These are phyloP conservation scores for Hemileccinum impolitum DNA, from an alignment of 768 basidiomycete genomes.

Conservation along the genomic window DNA sequence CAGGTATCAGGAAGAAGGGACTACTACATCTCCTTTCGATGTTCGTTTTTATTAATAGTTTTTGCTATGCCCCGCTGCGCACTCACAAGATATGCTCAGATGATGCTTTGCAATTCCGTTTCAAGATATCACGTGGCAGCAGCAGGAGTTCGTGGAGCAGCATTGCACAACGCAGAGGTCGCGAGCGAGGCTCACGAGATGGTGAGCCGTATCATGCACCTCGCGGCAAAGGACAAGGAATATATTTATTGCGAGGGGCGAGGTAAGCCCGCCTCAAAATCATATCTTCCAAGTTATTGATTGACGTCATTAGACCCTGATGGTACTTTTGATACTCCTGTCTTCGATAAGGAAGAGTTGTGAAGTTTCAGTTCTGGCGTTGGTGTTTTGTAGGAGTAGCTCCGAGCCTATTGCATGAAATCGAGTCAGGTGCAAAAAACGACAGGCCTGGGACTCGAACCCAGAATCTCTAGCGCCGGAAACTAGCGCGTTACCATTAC, in stretches of 20 bases:
- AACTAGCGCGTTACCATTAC: slow-evolving; percentile 66
- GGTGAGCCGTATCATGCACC: slow-evolving; percentile 56
- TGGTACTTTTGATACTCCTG: slow-evolving; percentile 45
- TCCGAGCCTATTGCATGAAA: no score
- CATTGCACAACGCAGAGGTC: slow-evolving; percentile 48
- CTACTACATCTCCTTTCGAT: slow-evolving; percentile 81
- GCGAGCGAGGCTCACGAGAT: slow-evolving; percentile 56
- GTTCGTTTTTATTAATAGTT: slow-evolving; percentile 34
- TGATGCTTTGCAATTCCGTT: slow-evolving; percentile 71
- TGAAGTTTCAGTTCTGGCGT: neutral
- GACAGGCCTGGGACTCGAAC: slow-evolving; percentile 64
- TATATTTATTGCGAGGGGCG: slow-evolving; percentile 58
- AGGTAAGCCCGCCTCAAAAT: slow-evolving; percentile 35
- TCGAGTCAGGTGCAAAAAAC: slow-evolving; percentile 31
- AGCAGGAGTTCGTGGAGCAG: slow-evolving; percentile 55
- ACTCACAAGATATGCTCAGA: slow-evolving; percentile 36
- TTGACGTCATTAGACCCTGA: slow-evolving; percentile 27
- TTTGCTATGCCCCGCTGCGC: neutral
- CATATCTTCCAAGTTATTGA: neutral
- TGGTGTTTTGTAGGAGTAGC: slow-evolving; percentile 9
- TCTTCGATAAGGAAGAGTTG: slow-evolving; percentile 26
- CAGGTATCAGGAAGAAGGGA: slow-evolving; percentile 67
- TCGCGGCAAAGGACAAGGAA: slow-evolving; percentile 56
- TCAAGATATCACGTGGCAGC: slow-evolving; percentile 66
- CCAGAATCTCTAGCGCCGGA: slow-evolving; percentile 62